A percentile compares a stretch with the other conserved stretches of the same genome.
These are phyloP conservation scores for Poronia punctata DNA, from an alignment of 495 filamentous ascomycete genomes.

Conservation along the genomic window DNA sequence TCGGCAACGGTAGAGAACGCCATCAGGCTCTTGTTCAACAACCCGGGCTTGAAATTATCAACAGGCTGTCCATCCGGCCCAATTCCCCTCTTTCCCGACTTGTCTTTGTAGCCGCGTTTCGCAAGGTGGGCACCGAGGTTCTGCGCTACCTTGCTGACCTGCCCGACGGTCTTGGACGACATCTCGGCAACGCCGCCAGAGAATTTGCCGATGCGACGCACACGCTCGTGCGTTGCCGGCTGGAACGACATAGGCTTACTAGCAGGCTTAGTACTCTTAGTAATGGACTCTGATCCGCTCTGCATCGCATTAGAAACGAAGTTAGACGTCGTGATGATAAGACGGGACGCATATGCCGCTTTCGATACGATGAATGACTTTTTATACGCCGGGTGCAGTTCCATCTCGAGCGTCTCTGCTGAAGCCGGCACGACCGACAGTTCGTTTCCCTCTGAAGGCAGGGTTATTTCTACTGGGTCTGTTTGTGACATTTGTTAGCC, in stretches of 20 bases:
- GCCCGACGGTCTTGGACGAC: slow-evolving; percentile 74
- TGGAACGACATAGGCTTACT: slow-evolving; percentile 80
- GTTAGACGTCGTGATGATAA: slow-evolving; percentile 81
- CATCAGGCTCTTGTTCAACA: slow-evolving; percentile 92
- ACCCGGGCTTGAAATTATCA: slow-evolving; percentile 71
- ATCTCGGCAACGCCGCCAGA: slow-evolving; percentile 69
- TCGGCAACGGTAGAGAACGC: slow-evolving; percentile 94
- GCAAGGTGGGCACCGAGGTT: slow-evolving; percentile 74
- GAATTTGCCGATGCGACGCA: slow-evolving; percentile 77
- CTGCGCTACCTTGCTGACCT: slow-evolving; percentile 73
- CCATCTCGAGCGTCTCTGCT: slow-evolving; percentile 71
- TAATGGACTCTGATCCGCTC: slow-evolving; percentile 71
- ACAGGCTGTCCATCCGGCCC: slow-evolving; percentile 59
- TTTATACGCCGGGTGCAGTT: slow-evolving; percentile 83
- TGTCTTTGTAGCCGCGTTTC: slow-evolving; percentile 52
- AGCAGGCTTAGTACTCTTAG: slow-evolving; percentile 66
- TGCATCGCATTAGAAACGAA: slow-evolving; percentile 71
- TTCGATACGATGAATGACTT: slow-evolving; percentile 81
- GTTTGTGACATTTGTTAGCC: slow-evolving; percentile 1
- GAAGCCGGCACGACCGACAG: slow-evolving; percentile 71
- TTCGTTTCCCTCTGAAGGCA: slow-evolving; percentile 65
- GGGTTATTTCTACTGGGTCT: slow-evolving; percentile 88
- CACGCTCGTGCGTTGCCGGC: slow-evolving; percentile 72
- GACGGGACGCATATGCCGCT: slow-evolving; percentile 80
- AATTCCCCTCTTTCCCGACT: slow-evolving; percentile 41